Percentiles rank a stretch among this genome's conserved stretches.
These are phyloP conservation scores for Delonix regia DNA, from an alignment of 306 rosid species.

Conservation along the genomic window DNA sequence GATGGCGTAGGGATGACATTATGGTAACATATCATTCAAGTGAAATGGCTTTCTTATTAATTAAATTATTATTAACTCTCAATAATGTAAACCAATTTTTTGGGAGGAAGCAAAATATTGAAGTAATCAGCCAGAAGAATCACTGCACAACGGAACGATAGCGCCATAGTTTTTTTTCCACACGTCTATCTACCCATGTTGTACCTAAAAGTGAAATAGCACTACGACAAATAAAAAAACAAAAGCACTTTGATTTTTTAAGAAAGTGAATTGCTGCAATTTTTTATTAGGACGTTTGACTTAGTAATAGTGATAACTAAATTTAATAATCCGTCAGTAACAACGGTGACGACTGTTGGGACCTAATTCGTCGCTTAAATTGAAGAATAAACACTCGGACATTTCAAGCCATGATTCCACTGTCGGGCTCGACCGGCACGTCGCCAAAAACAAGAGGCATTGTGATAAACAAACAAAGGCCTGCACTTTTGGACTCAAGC, in stretches of 20 bases:
- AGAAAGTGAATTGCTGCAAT: too few relatives aligned
- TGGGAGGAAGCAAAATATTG: too few relatives aligned
- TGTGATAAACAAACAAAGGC: background rate
- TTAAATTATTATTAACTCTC: background rate
- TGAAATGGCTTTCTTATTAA: too few relatives aligned
- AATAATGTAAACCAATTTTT: too few relatives aligned
- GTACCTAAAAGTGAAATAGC: background rate
- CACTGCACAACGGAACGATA: background rate
- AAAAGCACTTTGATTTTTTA: too few relatives aligned
- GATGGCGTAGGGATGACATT: too few relatives aligned
- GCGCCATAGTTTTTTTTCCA: too few relatives aligned
- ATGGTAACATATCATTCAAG: too few relatives aligned
- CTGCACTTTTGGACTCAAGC: background rate
- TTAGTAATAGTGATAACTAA: background rate
- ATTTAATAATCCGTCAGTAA: background rate
- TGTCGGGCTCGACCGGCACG: background rate
- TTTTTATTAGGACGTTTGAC: background rate
- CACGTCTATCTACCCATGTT: background rate
- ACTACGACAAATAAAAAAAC: too few relatives aligned
- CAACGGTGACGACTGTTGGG: background rate
- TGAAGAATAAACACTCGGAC: too few relatives aligned
- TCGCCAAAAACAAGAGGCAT: background rate
- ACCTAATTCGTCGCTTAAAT: background rate
- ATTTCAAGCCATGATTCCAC: background rate
- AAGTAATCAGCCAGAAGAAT: too few relatives aligned